Base-by-base conservation (phyloP, 2,329 filamentous ascomycete genomes). In the Graphilbum sp. region DNA sequence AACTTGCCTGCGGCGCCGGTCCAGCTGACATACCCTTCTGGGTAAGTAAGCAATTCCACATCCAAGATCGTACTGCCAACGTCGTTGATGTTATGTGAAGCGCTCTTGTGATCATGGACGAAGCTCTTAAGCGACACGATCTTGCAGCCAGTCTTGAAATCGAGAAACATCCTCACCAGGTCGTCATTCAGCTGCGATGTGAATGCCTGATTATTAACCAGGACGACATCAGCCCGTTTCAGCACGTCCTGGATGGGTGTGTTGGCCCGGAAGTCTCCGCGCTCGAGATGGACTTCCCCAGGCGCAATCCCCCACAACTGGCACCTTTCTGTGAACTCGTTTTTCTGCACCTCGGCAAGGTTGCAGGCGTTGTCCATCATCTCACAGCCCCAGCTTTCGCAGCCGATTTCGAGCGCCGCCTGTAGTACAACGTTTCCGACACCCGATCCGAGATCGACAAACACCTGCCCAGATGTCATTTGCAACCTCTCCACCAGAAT, bases 161-260 rank as follows among this genome's bases (percentile, higher is more conserved):
- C 90, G 43, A 98, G 63, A 52, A 98, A 96, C 63, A 93, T 84
- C 49, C 84, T 75, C 47, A 88, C 74, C 34, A 98, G 66, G 44
- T 75, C 73, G 52, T 84, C 79, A 58, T 96, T 98, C 39, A 95
- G 71, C 48, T 79, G 69, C 13, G 87, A 79, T 6, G 79, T 87
- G 58, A 98, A 98, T 3, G 86, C 90, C 59, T 96, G 87, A 60
- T 98, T 98, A 64, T 98, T 98, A 50, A 96, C 88, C 20, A 98
- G 70, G 16, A 98, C 74, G n/a, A 96, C 87, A 54, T 98, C 90
- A 2, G 90, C 88, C 39, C 78, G 74, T 55, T 80, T 79, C 36
- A 98, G 67, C 8, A 78, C 77, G 19, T 75, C 68, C 42, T 77
- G 67, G 35, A 95, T 84, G 41, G 67, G 66, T 15, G 69, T 55